Base-by-base conservation (phyloP, 2,329 filamentous ascomycete genomes). In the Botrytis medusae region DNA sequence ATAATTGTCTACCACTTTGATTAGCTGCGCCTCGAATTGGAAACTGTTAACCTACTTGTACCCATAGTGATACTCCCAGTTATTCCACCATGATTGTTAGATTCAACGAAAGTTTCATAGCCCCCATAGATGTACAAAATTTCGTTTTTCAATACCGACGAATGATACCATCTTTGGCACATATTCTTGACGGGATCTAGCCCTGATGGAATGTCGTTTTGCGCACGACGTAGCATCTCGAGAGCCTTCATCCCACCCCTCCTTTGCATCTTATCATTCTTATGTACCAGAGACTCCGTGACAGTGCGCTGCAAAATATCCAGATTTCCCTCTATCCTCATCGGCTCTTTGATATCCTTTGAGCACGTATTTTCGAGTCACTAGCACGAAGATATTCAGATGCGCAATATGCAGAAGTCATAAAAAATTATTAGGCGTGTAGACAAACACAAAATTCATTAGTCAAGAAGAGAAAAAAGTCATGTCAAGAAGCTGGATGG, bases 1-100 rank as follows among this genome's bases (percentile, higher is more conserved):
- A 34, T 73, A 69, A 46, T 75, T 72, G 32, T 75, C 74, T 75
- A 46, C 40, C 20, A 25, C 8, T 48, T 14, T 37, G 8, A 25
- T 73, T 42, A 73, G 72, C 68, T 71, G 29, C 14, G 1, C 7
- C 29, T 34, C 14, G 16, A 46, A 22, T 29, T 37, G 6, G 22
- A 37, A 7, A 4, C 7, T 37, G 22, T 14, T 34, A 32, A 75
- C 63, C 71, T 61, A 77, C 77, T 78, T 74, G 67, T 69, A 29
- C 72, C 74, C 20, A 75, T 72, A 42, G 60, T 71, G 48, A 72
- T 32, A 29, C 16, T 40, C 12, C 62, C 71, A 10, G 42, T 34
- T 16, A 7, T 69, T 4, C 20, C 34, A 29, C 71, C 71, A 69
- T 69, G 71, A 12, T 57, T 64, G 46, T 70, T 70, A 29, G 59